Evolutionary conservation across 208 protist species (phyloP), one percentile per base, ranked within the genome.

Genomic region (Blastocrithidia nonstop): DNA sequence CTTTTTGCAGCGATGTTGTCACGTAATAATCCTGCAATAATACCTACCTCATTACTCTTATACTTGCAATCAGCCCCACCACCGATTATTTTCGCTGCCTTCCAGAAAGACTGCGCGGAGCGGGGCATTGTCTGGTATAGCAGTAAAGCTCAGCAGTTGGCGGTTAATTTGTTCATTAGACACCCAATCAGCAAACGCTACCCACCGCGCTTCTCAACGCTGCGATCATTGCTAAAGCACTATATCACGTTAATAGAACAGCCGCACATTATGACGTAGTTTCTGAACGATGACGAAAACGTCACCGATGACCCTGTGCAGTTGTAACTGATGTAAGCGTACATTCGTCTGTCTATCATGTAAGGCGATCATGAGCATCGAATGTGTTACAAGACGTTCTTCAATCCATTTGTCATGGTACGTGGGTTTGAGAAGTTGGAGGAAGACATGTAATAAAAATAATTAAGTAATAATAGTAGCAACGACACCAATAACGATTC

Each of bases 361-460:
- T 24, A 45, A 15, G 28, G 45, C 13, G 47, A 51, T 8, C 38
- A 15, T 6, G 62, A 60, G 29, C 35, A 45, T 3, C 35, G 38
- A 1, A 51, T 68, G 45, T 84, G 79, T 57, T 88, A 72, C 60
- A 84, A 84, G 50, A 76, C 54, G 11, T 88, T 82, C 41, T 71
- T 64, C 42, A 72, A 73, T 42, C 50, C 55, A 16, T 58, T 67
- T 35, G 55, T 56, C 0, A 38, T 19, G 16, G 43, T 28, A n/a
- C 4, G 25, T 25, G 49, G 44, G 11, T 44, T 25, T 15, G 38
- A 36, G 29, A n/a, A n/a, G 29, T n/a, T 21, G 26, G 20, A 50
- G 32, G 49, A 37, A 35, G 26, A 31, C 48, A 5, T 31, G 27
- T 43, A 13, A 5, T n/a, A 1, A 31, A 31, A 9, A 19, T 3